Conservation (phyloP, 805 yeast genomes). For the Vanderwaltozyma polyspora region DNA sequence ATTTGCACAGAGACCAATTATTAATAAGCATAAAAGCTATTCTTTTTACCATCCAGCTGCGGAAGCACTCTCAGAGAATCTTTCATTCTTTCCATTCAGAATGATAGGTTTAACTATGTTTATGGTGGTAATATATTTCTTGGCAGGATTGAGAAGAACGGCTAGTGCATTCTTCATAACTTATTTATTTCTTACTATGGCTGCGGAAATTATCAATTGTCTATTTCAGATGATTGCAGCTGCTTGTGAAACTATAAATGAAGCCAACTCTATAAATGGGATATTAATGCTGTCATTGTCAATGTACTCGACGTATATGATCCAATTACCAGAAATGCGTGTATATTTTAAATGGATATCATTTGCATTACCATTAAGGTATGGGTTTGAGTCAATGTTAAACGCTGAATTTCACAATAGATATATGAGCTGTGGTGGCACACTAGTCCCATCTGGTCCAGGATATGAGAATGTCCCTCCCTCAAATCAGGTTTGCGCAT, state of each 20-base stretch:
- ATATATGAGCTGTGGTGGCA: constrained; percentile 21
- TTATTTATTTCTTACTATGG: constrained; percentile 29
- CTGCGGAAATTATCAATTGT: constrained; percentile 22
- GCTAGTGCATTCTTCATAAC: constrained; percentile 47
- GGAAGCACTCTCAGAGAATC: constrained; percentile 53
- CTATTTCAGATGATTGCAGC: constrained; percentile 46
- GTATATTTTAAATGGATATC: constrained; percentile 60
- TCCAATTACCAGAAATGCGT: constrained; percentile 48
- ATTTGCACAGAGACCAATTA: constrained; percentile 46
- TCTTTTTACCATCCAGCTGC: constrained; percentile 70
- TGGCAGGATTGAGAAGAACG: constrained; percentile 39
- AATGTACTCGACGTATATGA: constrained; percentile 50
- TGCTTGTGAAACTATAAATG: constrained; percentile 34
- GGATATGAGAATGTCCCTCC: constrained; percentile 33
- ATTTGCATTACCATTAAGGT: constrained; percentile 42
- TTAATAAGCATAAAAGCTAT: constrained; percentile 61
- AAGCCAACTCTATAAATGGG: constrained; percentile 51
- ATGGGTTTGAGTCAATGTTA: constrained; percentile 45
- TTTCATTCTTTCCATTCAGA: constrained; percentile 58
- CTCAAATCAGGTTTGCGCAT: constrained; percentile 41
- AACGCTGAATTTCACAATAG: constrained; percentile 19
- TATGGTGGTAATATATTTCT: constrained; percentile 43
- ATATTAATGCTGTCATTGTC: constrained; percentile 36
- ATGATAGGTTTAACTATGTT: constrained; percentile 35
- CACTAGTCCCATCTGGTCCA: constrained; percentile 46